phyloP scores from a whole-genome alignment of 1,139 yeast genomes.

The Lodderomyces jiufengensis region DNA sequence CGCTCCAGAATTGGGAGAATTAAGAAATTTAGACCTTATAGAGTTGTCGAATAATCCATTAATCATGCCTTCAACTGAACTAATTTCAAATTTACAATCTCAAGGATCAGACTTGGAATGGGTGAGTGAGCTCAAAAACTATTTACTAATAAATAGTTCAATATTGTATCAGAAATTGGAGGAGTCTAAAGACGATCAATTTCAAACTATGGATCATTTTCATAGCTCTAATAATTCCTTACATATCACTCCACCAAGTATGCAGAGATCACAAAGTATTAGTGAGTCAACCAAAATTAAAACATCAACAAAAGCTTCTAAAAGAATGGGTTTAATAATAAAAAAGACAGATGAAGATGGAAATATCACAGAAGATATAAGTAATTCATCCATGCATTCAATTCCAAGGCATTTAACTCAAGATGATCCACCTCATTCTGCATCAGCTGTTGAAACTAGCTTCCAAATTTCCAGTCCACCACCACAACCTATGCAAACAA shows the following conservation, averaged over 20 bases:
- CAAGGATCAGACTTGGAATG: conserved; percentile 49
- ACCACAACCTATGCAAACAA: conserved; percentile 11
- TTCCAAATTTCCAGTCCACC: conserved; percentile 21
- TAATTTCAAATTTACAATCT: conserved; percentile 32
- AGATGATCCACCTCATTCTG: conserved; percentile 9
- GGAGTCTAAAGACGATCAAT: conserved; percentile 14
- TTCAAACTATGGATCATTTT: conserved; percentile 1
- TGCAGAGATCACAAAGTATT: conserved; percentile 49
- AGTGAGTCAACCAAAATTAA: conserved; percentile 19
- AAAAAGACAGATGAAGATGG: conserved; percentile 34
- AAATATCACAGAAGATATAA: background rate
- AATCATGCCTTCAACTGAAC: conserved; percentile 44
- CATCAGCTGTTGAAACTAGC: conserved; percentile 25
- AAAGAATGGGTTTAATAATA: conserved; percentile 67
- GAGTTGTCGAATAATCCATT: conserved; percentile 72
- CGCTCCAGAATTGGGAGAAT: conserved; percentile 53
- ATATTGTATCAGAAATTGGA: conserved; percentile 22
- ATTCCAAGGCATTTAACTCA: background rate
- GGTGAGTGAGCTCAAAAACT: conserved; percentile 49
- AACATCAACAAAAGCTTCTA: conserved; percentile 56
- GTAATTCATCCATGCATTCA: background rate
- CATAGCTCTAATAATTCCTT: background rate
- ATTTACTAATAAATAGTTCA: conserved; percentile 30
- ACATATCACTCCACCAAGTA: conserved; percentile 17
- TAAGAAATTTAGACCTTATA: conserved; percentile 54